Base-by-base conservation (phyloP, 2,329 filamentous ascomycete species). In the Aureobasidium sp. region DNA sequence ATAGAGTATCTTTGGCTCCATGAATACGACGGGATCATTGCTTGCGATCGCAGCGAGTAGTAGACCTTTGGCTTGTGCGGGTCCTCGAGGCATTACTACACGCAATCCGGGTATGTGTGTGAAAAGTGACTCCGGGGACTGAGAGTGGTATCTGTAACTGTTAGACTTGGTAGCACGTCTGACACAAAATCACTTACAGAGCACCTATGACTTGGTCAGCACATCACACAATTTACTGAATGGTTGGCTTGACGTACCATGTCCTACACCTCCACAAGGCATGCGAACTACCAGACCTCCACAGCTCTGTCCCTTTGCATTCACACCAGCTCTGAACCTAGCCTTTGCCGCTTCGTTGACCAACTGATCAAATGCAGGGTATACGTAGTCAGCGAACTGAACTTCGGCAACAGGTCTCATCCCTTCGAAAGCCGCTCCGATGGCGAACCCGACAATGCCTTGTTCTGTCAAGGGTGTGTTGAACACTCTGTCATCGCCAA, bases 401-500 rank as follows among this genome's bases (percentile, higher is more conserved):
- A 97, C 91, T 78, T 99, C 94, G 0, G 93, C 93, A 29, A 97
- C 84, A 0, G 94, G 91, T 62, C 88, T 88, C 89, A 96, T 91
- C 29, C 93, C 93, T 77, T 96, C 89, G 6, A 90, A 90, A 0
- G 93, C 92, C 39, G 87, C 85, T 2, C 94, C 94, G 67, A 97
- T 91, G 11, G 88, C 94, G 71, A 97, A 97, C 0, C 94, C 94
- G 63, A 95, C 83, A 66, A 99, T 93, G 1, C 93, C 94, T 75
- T 97, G 94, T 73, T 99, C 94, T 36, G 88, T 90, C 67, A 99
- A 76, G 0, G 94, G 94, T 21, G 92, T 97, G 75, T 99, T 97
- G 81, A 99, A 99, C 37, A 99, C 92, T 62, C 94, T 83, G 62
- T 94, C 89, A 2, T 85, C 82, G 8, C 94, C 94, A 73, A 94